A percentile compares a stretch with the other conserved stretches of the same genome.
These are phyloP conservation scores for Solanum appendiculatum DNA, from an alignment of 257 asterid species.

Conservation along the genomic window DNA sequence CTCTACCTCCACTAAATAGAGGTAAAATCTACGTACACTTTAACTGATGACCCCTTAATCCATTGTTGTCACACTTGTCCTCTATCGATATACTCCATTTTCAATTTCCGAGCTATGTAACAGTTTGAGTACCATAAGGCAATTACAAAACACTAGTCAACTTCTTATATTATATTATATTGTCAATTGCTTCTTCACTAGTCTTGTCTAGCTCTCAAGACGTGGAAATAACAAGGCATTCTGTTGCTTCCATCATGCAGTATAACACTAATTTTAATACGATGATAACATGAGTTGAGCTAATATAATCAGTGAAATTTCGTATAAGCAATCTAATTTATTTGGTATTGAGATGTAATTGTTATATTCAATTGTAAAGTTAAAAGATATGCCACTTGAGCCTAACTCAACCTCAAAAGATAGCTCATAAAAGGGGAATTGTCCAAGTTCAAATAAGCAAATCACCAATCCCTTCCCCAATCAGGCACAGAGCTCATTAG, in stretches of 20 bases:
- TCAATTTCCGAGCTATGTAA: not conserved
- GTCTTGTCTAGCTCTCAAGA: not conserved
- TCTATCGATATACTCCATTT: not conserved
- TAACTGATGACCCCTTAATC: not conserved
- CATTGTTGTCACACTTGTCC: not conserved
- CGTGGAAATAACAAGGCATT: not conserved
- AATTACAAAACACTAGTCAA: not conserved
- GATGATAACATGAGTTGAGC: not conserved
- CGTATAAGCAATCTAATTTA: not conserved
- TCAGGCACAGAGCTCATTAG: not conserved
- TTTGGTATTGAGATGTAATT: not conserved
- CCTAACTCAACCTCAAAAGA: not conserved
- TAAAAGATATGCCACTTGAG: not conserved
- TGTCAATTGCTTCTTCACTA: not conserved
- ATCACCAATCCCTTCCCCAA: not conserved
- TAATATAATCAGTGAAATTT: not conserved
- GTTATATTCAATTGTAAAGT: not conserved
- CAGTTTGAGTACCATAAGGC: not conserved
- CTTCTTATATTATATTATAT: not conserved
- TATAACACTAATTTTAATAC: not conserved
- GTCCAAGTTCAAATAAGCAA: not conserved
- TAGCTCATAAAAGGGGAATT: fast-evolving
- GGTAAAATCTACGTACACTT: not conserved
- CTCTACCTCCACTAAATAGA: not conserved
- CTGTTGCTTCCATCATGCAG: not conserved